Percentiles rank a stretch among this genome's conserved stretches.
phyloP scores from a whole-genome alignment of 2,329 filamentous ascomycete genomes.

The Mycosphaerella sp. region DNA sequence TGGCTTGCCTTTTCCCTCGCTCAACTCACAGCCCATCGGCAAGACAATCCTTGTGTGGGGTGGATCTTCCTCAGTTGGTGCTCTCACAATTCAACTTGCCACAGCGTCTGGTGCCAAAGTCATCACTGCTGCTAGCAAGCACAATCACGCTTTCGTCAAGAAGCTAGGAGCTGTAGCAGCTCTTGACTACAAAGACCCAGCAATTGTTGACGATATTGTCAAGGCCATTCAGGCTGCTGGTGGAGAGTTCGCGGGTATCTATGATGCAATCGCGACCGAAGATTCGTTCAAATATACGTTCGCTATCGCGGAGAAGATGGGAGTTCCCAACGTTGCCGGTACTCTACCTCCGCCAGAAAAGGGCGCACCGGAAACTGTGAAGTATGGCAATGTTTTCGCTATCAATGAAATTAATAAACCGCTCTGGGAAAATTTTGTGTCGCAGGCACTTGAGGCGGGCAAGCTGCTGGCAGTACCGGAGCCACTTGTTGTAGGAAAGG shows the following conservation, averaged over 20 bases:
- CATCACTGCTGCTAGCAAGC: slow-evolving; percentile 29
- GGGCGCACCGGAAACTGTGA: slow-evolving; percentile 25
- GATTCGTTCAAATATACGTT: slow-evolving; percentile 23
- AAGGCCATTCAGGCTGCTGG: slow-evolving; percentile 34
- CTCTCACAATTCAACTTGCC: slow-evolving; percentile 33
- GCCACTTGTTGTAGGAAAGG: slow-evolving; percentile 36
- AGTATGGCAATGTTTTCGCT: slow-evolving; percentile 27
- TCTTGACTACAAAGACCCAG: slow-evolving; percentile 32
- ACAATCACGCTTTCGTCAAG: slow-evolving; percentile 32
- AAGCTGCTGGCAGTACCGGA: slow-evolving; percentile 33
- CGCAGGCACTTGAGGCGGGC: slow-evolving; percentile 33
- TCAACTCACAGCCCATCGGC: slow-evolving; percentile 28
- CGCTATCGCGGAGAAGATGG: slow-evolving; percentile 28
- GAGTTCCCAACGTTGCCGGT: slow-evolving; percentile 22
- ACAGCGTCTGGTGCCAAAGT: slow-evolving; percentile 33
- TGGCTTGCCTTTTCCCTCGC: slow-evolving; percentile 35
- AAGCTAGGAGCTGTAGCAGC: slow-evolving; percentile 28
- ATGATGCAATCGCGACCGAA: slow-evolving; percentile 33
- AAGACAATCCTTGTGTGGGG: slow-evolving; percentile 39
- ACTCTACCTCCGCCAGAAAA: slow-evolving; percentile 21
- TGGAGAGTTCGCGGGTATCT: slow-evolving; percentile 39
- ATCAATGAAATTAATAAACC: slow-evolving; percentile 23
- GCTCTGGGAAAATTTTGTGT: slow-evolving; percentile 28
- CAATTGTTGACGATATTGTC: slow-evolving; percentile 36
- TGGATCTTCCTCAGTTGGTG: slow-evolving; percentile 34